Evolutionary conservation across 495 filamentous ascomycete species (phyloP).

Genomic region (Usnea hakonensis): DNA sequence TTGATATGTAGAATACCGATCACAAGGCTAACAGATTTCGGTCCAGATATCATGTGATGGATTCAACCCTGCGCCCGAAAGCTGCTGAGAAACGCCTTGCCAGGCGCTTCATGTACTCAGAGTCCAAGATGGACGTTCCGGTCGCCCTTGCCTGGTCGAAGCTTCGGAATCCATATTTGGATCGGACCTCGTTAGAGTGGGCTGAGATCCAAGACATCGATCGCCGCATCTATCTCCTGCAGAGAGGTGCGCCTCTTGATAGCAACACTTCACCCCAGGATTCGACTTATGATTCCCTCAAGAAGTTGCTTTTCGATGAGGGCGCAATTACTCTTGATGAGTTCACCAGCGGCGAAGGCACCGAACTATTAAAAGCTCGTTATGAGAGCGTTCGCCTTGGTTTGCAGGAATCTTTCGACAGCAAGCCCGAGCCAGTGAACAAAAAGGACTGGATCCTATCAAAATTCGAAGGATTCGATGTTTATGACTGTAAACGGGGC

Average conservation of each 20-base stretch:
- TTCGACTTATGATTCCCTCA: constrained; percentile 6
- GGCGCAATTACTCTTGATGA: constrained; percentile 9
- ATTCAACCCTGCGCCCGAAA: constrained; percentile 1
- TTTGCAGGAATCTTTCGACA: constrained; percentile 3
- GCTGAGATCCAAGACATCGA: constrained; percentile 6
- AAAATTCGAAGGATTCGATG: constrained; percentile 8
- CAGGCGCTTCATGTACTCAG: neutral
- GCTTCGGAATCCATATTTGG: constrained; percentile 2
- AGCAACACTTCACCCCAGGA: constrained; percentile 6
- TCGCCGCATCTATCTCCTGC: constrained; percentile 10
- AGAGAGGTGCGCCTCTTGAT: constrained; percentile 7
- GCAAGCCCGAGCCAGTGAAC: neutral
- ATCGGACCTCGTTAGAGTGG: neutral
- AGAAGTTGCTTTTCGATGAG: constrained; percentile 5
- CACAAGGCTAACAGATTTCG: neutral
- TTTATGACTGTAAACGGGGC: constrained; percentile 3
- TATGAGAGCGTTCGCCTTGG: constrained; percentile 13
- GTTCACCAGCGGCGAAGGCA: constrained; percentile 1
- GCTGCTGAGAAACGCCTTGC: neutral
- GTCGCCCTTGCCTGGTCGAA: neutral
- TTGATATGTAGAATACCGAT: too few species aligned
- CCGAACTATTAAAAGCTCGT: constrained; percentile 7
- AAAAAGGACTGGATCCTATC: constrained; percentile 10
- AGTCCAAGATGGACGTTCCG: neutral
- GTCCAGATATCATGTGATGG: constrained; percentile 1